Evolutionary conservation across 78 protist genomes (phyloP), one percentile per base, ranked within the genome.

Genomic region (Pigoraptor vietnamica): DNA sequence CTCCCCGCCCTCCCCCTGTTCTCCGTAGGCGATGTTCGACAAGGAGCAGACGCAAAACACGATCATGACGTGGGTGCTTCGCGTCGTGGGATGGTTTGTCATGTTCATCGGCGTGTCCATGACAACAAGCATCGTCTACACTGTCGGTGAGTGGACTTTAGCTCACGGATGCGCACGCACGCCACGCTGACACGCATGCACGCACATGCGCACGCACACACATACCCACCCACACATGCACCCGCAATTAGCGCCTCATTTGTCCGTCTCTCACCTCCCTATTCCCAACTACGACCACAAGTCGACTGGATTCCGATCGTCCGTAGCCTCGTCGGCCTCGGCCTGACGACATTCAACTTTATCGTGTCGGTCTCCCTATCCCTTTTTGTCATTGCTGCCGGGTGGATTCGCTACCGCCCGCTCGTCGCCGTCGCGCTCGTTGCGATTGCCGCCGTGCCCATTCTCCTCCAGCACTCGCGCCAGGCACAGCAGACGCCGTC

Each of bases 391-490:
- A 79, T 79, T 79, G 84, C 84, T 25, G 34, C 32, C 34, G 84
- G 84, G 1, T 79, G 84, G 84, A 79, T 79, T 79, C 84, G 84
- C 84, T 79, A 79, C 84, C 84, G 84, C 32, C 84, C 84, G n/a
- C 1, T 79, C 10, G n/a, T 79, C 32, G 84, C 32, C 23, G 84
- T 2, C 32, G 21, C 32, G 84, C 84, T 79, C 32, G 6, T 79
- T 2, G 34, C 32, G 35, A 2, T 79, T 25, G 84, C 84, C 84
- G 10, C 14, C 14, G 84, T 48, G 6, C 67, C 67, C 14, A 48
- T 48, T 48, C 67, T 48, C 14, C 67, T 48, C 29, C 67, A 48
- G 67, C 67, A 48, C 67, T 48, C 67, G 6, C 67, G 67, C 6
- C 14, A 6, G 67, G 67, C 67, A n/a, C n/a, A n/a, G n/a, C n/a